Evolutionary conservation across 2,329 filamentous ascomycete species (phyloP), one percentile per base, ranked within the genome.

Genomic region (Knufia fluminis): DNA sequence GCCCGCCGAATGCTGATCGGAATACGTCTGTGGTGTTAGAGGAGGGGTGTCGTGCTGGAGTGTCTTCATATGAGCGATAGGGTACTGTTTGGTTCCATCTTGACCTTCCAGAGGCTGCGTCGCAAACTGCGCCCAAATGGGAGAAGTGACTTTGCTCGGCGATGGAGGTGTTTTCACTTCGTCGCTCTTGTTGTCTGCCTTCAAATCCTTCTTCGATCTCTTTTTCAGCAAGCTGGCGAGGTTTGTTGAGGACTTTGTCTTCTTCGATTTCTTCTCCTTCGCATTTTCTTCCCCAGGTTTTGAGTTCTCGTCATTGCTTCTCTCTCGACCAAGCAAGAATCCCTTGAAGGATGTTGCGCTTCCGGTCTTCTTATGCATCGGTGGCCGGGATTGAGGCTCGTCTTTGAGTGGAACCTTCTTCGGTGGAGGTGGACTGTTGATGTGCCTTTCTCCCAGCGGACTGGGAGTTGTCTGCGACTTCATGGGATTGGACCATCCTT

Each of bases 161-260:
- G 68, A 1, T 73, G 70, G 2, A 86, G 86, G 26, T 78, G 82
- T 48, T 75, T 77, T 24, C 16, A 23, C 16, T 7, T 49, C 46
- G 9, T 42, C 28, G 20, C 22, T 33, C 26, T 44, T 49, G 24
- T 17, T n/a, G 14, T 32, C 28, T 19, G 8, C 17, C 60, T 79
- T 77, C 20, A 84, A 67, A 56, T 79, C 83, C 61, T 82, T 86
- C 47, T 82, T 75, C 8, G 86, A 88, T 63, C 84, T 88, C 50
- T 84, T 82, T 50, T 80, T 81, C 46, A 95, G 76, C 48, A 96
- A 76, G 3, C 77, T 80, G 0, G 80, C 80, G n/a, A 97, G 74
- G 63, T 89, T 94, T 26, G 85, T 85, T 2, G 85, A 78, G 0
- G 90, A 94, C 66, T 91, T 94, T 32, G 78, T 78, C 71, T 91